phyloP scores from a whole-genome alignment of 106 monocot species.

The Allium fistulosum region DNA sequence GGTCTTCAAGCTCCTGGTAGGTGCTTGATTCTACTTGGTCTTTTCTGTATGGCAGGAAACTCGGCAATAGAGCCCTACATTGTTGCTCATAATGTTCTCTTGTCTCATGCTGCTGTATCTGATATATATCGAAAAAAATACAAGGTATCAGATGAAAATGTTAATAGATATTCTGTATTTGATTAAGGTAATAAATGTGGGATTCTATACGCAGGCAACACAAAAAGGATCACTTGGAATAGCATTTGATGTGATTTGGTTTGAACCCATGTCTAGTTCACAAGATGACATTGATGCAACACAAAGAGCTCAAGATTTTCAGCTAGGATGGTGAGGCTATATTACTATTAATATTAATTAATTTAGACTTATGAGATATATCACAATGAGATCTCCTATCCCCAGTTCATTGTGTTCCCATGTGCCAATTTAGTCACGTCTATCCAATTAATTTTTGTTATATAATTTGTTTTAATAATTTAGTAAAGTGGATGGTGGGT shows the following conservation, averaged over 20 bases:
- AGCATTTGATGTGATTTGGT: slow-evolving; percentile 96
- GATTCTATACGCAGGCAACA: background rate
- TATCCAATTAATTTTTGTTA: no score
- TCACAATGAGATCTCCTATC: no score
- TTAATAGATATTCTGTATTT: background rate
- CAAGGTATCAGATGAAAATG: slow-evolving; percentile 20
- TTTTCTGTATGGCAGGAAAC: slow-evolving; percentile 48
- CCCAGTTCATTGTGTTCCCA: no score
- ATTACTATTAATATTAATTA: background rate
- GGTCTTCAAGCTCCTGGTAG: slow-evolving; percentile 74
- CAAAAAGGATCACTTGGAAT: slow-evolving; percentile 66
- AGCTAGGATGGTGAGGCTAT: slow-evolving; percentile 61
- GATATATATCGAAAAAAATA: slow-evolving; percentile 57
- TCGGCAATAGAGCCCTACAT: slow-evolving; percentile 68
- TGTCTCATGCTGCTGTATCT: slow-evolving; percentile 44
- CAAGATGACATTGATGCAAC: slow-evolving; percentile 65
- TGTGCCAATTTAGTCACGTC: no score
- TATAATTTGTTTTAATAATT: no score
- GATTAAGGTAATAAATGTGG: background rate
- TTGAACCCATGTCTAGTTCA: slow-evolving; percentile 46
- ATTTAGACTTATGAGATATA: background rate
- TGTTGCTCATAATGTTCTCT: slow-evolving; percentile 53
- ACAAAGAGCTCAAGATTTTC: slow-evolving; percentile 92
- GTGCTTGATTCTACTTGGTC: slow-evolving; percentile 53
- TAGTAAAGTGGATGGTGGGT: no score